A percentile compares a stretch with the other conserved stretches of the same genome.
phyloP scores from a whole-genome alignment of 306 rosid genomes.

The Parietaria judaica region DNA sequence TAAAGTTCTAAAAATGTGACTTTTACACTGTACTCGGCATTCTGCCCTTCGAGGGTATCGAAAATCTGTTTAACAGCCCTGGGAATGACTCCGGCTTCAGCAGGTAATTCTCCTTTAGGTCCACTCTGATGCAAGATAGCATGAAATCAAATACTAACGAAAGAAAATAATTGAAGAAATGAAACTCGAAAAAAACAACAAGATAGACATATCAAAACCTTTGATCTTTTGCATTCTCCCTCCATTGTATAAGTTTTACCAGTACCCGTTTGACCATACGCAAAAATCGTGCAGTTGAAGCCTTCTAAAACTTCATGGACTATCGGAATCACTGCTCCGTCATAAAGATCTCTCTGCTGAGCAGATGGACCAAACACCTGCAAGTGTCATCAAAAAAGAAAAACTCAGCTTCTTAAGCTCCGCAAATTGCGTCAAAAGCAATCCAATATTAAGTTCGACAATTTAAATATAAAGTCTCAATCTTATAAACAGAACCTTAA shows the following conservation, averaged over 20 bases:
- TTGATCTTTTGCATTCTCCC: slow-evolving; percentile 85
- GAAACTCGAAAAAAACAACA: neutral
- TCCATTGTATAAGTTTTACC: slow-evolving; percentile 95
- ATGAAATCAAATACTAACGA: neutral
- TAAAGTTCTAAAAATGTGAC: slow-evolving; percentile 87
- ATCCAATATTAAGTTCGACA: neutral
- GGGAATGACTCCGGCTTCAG: slow-evolving; percentile 86
- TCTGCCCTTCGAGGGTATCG: slow-evolving; percentile 85
- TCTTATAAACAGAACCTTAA: neutral
- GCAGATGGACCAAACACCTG: slow-evolving; percentile 93
- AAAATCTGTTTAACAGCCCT: slow-evolving; percentile 91
- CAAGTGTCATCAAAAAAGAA: neutral
- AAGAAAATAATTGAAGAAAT: neutral
- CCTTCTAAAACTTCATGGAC: slow-evolving; percentile 87
- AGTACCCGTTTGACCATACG: slow-evolving; percentile 92
- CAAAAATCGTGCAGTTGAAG: slow-evolving; percentile 86
- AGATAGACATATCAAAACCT: slow-evolving; percentile 36
- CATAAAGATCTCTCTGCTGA: slow-evolving; percentile 73
- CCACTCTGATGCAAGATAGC: slow-evolving; percentile 48
- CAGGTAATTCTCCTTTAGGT: slow-evolving; percentile 77
- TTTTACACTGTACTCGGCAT: slow-evolving; percentile 87
- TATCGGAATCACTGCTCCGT: slow-evolving; percentile 77
- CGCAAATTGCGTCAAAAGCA: neutral
- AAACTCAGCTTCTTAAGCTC: neutral
- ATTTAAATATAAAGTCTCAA: neutral